phyloP scores from a whole-genome alignment of 495 filamentous ascomycete species.

The Penicillium taxi region DNA sequence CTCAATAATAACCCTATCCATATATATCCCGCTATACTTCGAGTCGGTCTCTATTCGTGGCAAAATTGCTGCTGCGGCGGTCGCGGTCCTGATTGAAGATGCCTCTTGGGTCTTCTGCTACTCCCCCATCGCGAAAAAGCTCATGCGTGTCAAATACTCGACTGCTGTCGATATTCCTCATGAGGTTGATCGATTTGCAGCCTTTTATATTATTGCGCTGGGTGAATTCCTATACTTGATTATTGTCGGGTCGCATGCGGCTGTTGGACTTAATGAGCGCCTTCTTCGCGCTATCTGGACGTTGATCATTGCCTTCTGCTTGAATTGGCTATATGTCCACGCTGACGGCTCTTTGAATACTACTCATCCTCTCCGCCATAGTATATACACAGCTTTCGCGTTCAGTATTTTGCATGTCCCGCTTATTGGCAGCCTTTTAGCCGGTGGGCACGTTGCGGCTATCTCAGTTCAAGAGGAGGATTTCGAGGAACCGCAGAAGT shows the following conservation, averaged over 20 bases:
- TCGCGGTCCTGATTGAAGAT: conserved; percentile 30
- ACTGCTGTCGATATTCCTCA: conserved; percentile 40
- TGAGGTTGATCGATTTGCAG: conserved; percentile 39
- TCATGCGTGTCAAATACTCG: conserved; percentile 28
- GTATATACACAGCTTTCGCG: conserved; percentile 23
- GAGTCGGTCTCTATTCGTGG: conserved; percentile 26
- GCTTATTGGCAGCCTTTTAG: conserved; percentile 29
- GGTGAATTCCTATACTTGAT: conserved; percentile 41
- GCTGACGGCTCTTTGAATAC: conserved; percentile 28
- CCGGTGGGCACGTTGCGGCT: conserved; percentile 34
- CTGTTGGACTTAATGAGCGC: conserved; percentile 28
- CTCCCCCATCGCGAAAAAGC: conserved; percentile 24
- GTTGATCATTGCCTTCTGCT: conserved; percentile 39
- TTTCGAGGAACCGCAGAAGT: conserved; percentile 23
- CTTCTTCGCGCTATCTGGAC: conserved; percentile 35
- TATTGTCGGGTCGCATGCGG: conserved; percentile 32
- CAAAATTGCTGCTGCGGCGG: conserved; percentile 33
- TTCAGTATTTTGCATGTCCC: conserved; percentile 36
- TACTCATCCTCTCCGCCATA: conserved; percentile 30
- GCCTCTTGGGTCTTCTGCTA: conserved; percentile 27
- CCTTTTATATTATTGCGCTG: conserved; percentile 44
- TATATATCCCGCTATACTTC: conserved; percentile 34
- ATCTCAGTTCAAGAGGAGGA: conserved; percentile 15
- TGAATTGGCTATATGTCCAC: conserved; percentile 38
- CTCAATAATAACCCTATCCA: conserved; percentile 22